Evolutionary conservation across 2,329 filamentous ascomycete species (phyloP).

Genomic region (Grosmannia serpens): DNA sequence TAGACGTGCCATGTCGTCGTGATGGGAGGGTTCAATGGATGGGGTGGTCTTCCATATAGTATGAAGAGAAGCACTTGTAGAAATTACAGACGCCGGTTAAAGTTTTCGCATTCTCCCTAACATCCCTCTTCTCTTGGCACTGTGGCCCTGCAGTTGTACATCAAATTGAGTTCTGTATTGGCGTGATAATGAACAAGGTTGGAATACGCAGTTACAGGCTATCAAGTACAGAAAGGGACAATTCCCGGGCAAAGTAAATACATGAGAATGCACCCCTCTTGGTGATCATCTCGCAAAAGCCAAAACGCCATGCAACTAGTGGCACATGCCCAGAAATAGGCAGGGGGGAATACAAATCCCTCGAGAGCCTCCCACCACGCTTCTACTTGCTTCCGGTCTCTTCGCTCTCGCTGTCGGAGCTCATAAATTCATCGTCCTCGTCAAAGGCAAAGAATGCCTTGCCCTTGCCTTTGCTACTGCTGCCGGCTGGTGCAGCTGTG

Average conservation of each 20-base stretch:
- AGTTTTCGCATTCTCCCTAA: neutral
- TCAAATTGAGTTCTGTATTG: neutral
- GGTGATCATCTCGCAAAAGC: neutral
- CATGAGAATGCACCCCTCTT: neutral
- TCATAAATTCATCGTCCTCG: constrained; percentile 66
- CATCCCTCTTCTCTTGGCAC: neutral
- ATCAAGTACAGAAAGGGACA: neutral
- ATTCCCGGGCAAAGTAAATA: neutral
- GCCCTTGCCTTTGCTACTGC: constrained; percentile 19
- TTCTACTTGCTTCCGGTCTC: constrained; percentile 11
- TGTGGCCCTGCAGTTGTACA: neutral
- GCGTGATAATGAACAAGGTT: neutral
- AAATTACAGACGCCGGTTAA: constrained; percentile 2
- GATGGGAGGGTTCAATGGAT: neutral
- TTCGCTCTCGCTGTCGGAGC: constrained; percentile 38
- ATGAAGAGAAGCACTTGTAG: constrained; percentile 4
- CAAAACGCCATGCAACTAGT: neutral
- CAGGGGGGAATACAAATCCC: neutral
- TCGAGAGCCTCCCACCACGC: neutral
- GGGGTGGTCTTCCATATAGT: neutral
- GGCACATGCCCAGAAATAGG: neutral
- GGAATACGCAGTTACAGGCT: no score
- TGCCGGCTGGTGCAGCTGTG: neutral
- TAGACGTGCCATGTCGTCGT: constrained; percentile 20
- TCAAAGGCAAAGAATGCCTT: constrained; percentile 63